phyloP scores from a whole-genome alignment of 176 grass and related monocot genomes.

The Phoenix dactylifera region DNA sequence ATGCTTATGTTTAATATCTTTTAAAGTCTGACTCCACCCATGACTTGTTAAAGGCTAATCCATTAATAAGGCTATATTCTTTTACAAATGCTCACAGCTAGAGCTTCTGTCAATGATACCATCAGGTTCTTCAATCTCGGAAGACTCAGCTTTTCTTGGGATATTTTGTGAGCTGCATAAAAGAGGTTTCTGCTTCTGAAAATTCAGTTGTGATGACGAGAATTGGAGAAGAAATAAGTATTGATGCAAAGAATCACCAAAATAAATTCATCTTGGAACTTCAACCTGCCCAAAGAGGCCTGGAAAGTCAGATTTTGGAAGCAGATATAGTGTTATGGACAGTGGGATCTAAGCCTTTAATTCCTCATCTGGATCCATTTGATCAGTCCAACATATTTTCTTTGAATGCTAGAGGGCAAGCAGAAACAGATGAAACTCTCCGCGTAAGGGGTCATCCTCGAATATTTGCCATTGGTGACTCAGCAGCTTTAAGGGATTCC shows the following conservation, averaged over 20 bases:
- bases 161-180: slow-evolving; percentile 64
- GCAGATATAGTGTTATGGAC: slow-evolving; percentile 88
- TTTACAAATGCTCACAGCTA: too few relatives aligned
- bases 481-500: slow-evolving; percentile 71
- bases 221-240: slow-evolving; percentile 13
- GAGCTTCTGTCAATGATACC: too few relatives aligned
- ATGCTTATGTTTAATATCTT: too few relatives aligned
- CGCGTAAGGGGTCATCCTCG: slow-evolving; percentile 74
- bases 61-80: too few relatives aligned
- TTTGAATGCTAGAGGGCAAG: slow-evolving; percentile 74
- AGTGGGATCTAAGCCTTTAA: slow-evolving; percentile 71
- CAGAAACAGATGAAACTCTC: slow-evolving; percentile 92
- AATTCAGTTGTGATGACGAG: slow-evolving; percentile 24
- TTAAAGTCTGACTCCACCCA: too few relatives aligned
- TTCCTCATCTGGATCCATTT: slow-evolving; percentile 56
- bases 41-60: too few relatives aligned
- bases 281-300: slow-evolving; percentile 78
- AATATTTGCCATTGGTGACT: slow-evolving; percentile 95
- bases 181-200: slow-evolving; percentile 40
- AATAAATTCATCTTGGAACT: slow-evolving; percentile 72
- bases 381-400: slow-evolving; percentile 52
- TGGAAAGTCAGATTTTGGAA: slow-evolving; percentile 44
- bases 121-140: slow-evolving; percentile 76
- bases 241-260: not conserved
- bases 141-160: slow-evolving; percentile 87